Evolutionary conservation across 2,329 filamentous ascomycete species (phyloP).

Genomic region (Huntiella decipiens): DNA sequence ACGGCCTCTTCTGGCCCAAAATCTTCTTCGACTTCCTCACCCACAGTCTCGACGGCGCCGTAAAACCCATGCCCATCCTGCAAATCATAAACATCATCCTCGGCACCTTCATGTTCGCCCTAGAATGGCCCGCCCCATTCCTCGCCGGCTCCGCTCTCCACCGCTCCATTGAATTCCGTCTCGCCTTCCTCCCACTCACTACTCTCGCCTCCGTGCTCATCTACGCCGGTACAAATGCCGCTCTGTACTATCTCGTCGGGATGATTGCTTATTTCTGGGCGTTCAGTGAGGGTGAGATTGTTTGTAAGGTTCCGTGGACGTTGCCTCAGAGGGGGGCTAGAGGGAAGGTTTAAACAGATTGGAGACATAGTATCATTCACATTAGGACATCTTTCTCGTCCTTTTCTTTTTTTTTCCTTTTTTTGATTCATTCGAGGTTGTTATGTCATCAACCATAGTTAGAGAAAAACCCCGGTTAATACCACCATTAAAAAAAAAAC

Average conservation of each 20-base stretch:
- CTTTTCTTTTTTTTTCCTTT: neutral
- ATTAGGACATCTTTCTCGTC: neutral
- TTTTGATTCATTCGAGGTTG: neutral
- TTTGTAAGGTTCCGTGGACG: slow-evolving; percentile 52
- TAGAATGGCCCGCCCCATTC: slow-evolving; percentile 75
- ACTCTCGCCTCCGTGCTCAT: slow-evolving; percentile 57
- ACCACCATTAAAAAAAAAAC: no score
- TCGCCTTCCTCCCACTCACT: slow-evolving; percentile 65
- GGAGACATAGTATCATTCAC: neutral
- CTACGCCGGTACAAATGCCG: slow-evolving; percentile 85
- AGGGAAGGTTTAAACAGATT: slow-evolving; percentile 7
- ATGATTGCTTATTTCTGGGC: slow-evolving; percentile 89
- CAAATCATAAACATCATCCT: slow-evolving; percentile 80
- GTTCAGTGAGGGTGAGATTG: slow-evolving; percentile 82
- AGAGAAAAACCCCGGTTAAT: no score
- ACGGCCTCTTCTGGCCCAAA: slow-evolving; percentile 96
- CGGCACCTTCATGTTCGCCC: slow-evolving; percentile 58
- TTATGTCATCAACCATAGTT: no score
- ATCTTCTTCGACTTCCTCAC: slow-evolving; percentile 96
- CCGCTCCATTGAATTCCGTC: slow-evolving; percentile 67
- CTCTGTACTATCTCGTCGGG: slow-evolving; percentile 76
- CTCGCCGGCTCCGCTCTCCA: slow-evolving; percentile 64
- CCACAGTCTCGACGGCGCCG: slow-evolving; percentile 67
- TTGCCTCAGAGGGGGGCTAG: slow-evolving; percentile 34
- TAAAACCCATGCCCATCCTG: slow-evolving; percentile 72